Base-by-base conservation (phyloP, 2,329 filamentous ascomycete genomes). In the Tolypocladium sp. region DNA sequence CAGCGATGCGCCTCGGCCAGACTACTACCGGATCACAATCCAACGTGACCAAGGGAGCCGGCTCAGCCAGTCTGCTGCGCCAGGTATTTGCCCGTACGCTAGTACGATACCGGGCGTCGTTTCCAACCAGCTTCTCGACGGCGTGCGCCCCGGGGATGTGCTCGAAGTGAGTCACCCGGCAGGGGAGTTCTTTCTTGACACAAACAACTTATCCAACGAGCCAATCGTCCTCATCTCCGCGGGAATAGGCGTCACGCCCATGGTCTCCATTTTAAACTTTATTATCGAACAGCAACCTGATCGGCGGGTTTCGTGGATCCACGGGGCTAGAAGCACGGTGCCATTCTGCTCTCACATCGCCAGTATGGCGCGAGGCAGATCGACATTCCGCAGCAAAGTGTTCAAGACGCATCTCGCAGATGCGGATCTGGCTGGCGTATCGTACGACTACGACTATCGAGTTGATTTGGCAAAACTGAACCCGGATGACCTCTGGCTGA, bases 11-110 rank as follows among this genome's bases (percentile, higher is more conserved):
- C 87, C 85, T 2, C 76, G 76, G 2, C 73, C 79, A 10, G 78
- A 83, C 56, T 82, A 86, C 71, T 89, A 89, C 72, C 83, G 89
- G 37, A 86, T 91, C 72, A 88, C 82, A 56, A 80, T 92, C 59
- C 90, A 90, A 78, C 82, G 79, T 60, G 87, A 91, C 66, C 70
- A 75, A 2, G 86, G 84, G 4, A 67, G 78, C 54, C 60, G 72
- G 67, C 61, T 70, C 65, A 63, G 62, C 12, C 12, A 49, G 13
- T 62, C 61, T 17, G 63, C 57, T 2, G 65, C 63, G 20, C 59
- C 62, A 33, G 65, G 12, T 13, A 63, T 55, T 58, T 63, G 54
- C 65, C 15, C 35, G 71, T 61, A 70, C 58, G 66, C 70, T 60
- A 46, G 10, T 17, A 72, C 79, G 25, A 78, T 84, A 65, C 82